Evolutionary conservation across 768 basidiomycete genomes (phyloP).

Genomic region (Boletus speciosus): DNA sequence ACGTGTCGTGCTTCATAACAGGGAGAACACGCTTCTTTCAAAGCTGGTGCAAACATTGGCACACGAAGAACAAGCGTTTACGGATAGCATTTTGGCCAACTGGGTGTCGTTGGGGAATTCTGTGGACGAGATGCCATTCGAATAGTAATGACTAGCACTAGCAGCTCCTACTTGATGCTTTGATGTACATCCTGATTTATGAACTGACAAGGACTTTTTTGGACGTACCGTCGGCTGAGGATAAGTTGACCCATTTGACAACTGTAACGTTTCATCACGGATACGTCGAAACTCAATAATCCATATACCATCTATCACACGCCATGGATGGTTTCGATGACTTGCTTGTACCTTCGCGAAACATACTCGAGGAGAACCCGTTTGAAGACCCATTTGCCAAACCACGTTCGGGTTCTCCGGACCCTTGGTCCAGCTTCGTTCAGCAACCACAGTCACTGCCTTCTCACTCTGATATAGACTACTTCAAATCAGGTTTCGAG

Average conservation of each 20-base stretch:
- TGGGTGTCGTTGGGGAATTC: constrained; percentile 73
- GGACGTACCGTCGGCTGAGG: not conserved
- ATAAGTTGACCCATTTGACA: not conserved
- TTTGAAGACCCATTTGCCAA: constrained; percentile 72
- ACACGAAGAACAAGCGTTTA: constrained; percentile 67
- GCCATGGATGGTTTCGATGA: constrained; percentile 79
- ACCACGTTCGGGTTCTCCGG: constrained; percentile 60
- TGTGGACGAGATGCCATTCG: constrained; percentile 82
- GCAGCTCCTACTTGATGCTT: not conserved
- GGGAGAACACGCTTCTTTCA: constrained; percentile 80
- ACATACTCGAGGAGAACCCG: constrained; percentile 67
- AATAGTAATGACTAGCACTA: constrained; percentile 40
- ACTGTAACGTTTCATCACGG: not conserved
- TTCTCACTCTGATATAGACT: constrained; percentile 24
- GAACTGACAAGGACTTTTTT: constrained; percentile 8
- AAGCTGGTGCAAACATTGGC: constrained; percentile 70
- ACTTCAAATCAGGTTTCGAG: constrained; percentile 28
- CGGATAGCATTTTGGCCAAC: constrained; percentile 57
- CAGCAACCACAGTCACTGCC: constrained; percentile 25
- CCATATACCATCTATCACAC: not conserved
- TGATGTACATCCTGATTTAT: constrained; percentile 15
- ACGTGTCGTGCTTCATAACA: constrained; percentile 87
- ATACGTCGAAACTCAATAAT: not conserved
- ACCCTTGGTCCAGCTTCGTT: constrained; percentile 71
- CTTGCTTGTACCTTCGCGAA: constrained; percentile 58